Evolutionary conservation across 305 asterid genomes (phyloP), one percentile per base, ranked within the genome.

Genomic region (Solanum aculeatissimum): DNA sequence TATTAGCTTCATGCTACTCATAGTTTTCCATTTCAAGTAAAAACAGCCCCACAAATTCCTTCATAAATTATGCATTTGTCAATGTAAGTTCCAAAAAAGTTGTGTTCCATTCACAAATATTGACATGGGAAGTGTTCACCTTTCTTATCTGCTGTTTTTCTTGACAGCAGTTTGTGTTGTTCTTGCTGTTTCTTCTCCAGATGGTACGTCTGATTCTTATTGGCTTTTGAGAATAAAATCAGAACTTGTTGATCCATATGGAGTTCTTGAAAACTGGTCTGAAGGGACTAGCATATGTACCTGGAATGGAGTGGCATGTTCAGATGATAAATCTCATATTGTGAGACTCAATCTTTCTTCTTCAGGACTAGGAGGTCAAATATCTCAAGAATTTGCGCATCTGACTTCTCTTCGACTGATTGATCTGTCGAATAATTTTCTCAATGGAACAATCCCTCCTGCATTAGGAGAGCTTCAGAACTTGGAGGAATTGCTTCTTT

Each of bases 301-400:
- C 42, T 96, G 99, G 99, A 81, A 88, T 86, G 98, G 98, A 72
- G 89, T 96, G 80, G 81, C 91, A 65, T 96, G 99, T 80, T 87
- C 98, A 85, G 87, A 85, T 68, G 94, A 93, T 88, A 87, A 86
- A 80, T 82, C 63, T 23, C 91, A 87, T 81, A 74, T 91, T 35
- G 83, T 90, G 74, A 87, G 92, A 6, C 89, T 96, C 70, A 93
- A 93, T 86, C 91, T 96, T 51, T 93, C 98, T 0, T 69, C 71
- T 68, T 92, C 90, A 81, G 94, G 97, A 51, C 82, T 96, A 32
- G 16, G n/a, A 16, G 98, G 98, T 71, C 83, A 84, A 86, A 86
- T 96, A 70, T 83, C 98, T 57, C 89, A 91, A 42, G 93, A 90
- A 18, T 25, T 96, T 32, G 91, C 94, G 53, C 83, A 88, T 40